phyloP scores from a whole-genome alignment of 768 basidiomycete genomes.

The Russula virescens region DNA sequence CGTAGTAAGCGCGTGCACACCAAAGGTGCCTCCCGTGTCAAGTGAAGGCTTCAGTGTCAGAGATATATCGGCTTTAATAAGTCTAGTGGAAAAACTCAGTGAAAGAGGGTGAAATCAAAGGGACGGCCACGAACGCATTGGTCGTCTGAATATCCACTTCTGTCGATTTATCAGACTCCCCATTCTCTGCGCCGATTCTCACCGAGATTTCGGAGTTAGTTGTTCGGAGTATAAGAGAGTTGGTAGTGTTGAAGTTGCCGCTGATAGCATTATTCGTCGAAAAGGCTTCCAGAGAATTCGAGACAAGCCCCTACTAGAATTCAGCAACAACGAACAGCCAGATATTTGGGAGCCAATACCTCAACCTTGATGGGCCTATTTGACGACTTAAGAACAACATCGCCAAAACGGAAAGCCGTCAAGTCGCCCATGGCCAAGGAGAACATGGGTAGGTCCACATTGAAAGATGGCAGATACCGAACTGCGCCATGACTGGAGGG shows the following conservation, averaged over 20 bases:
- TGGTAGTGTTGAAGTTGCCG: slow-evolving; percentile 35
- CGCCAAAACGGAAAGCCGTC: slow-evolving; percentile 4
- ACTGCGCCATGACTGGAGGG: neutral
- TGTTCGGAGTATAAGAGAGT: slow-evolving; percentile 30
- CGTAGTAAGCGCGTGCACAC: slow-evolving; percentile 29
- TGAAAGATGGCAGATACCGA: slow-evolving; percentile 3
- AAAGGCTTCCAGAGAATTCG: slow-evolving; percentile 24
- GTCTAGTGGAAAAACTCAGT: slow-evolving; percentile 26
- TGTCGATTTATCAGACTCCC: slow-evolving; percentile 26
- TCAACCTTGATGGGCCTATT: slow-evolving; percentile 29
- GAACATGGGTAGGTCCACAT: slow-evolving; percentile 12
- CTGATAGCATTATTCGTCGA: slow-evolving; percentile 34
- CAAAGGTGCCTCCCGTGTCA: slow-evolving; percentile 31
- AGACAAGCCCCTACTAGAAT: slow-evolving; percentile 31
- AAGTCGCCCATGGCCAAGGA: neutral
- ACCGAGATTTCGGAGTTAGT: slow-evolving; percentile 33
- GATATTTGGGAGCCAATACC: slow-evolving; percentile 23
- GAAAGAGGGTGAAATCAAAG: neutral
- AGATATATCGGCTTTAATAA: slow-evolving; percentile 30
- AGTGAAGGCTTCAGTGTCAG: slow-evolving; percentile 31
- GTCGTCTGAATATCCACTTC: slow-evolving; percentile 33
- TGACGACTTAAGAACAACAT: slow-evolving; percentile 7
- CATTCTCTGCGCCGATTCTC: slow-evolving; percentile 28
- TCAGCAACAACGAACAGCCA: neutral
- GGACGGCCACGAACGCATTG: slow-evolving; percentile 37